Base-by-base conservation (phyloP, 768 basidiomycete species). In the Boletus reticuloceps region DNA sequence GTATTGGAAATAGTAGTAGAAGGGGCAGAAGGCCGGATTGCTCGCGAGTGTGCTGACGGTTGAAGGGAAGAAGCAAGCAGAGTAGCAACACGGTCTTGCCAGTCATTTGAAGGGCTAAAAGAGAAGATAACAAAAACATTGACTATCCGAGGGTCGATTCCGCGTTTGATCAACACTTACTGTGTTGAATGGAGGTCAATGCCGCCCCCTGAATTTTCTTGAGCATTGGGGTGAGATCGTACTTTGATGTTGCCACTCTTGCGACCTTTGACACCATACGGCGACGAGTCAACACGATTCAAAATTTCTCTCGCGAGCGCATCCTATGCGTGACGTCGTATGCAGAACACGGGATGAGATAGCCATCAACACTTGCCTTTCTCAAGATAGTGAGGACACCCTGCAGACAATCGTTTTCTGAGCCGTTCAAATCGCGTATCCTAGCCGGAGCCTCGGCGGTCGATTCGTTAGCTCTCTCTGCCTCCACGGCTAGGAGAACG, bases 271-370 rank as follows among this genome's bases (percentile, higher is more conserved):
- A 82, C 80, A 32, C 91, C 91, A 66, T 92, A 93, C 0, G 86
- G 79, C 12, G 88, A 87, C 60, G 81, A 79, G 68, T 92, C 88
- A n/a, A 94, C 90, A 29, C 90, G 86, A 50, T 78, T 79, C 53
- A 91, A 81, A 56, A 95, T 91, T 61, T 92, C 90, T 52, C 79
- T 81, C 3, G 93, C 91, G 4, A 94, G 77, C 0, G 86, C 74
- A 62, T 94, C 91, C 85, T 90, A 64, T 19, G 65, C 60, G 50
- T 56, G 61, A 61, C 1, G 45, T 47, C 13, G 52, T 40, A 22
- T 6, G 12, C 3, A 31, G 19, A 14, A 48, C 8, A 40, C 17
- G 22, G 47, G 7, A 42, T 19, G 31, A 51, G 11, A 56, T 16
- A 17, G 4, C 9, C 6, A 7, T 31, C 12, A n/a, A 51, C 1